Base-by-base conservation (phyloP, 1,139 yeast genomes). In the Candida buenavistaensis region DNA sequence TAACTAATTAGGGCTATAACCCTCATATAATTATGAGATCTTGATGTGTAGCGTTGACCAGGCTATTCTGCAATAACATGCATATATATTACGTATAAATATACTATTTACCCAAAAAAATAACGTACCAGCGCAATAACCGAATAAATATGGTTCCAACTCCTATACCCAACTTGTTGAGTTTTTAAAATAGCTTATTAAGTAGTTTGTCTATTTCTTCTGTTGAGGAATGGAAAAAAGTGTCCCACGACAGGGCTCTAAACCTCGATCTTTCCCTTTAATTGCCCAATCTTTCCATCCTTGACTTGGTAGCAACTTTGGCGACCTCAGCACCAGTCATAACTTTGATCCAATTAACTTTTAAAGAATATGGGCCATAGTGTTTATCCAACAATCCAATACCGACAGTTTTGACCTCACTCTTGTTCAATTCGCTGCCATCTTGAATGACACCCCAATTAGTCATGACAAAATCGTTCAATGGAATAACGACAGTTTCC, bases 391-490 rank as follows among this genome's bases (percentile, higher is more conserved):
- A 72, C 34, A 87, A 73, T 8, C 95, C 94, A 34, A 87, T 64
- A 3, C 96, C 96, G 14, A 87, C 65, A 4, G 94, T 81, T 48
- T 82, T 80, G 36, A 87, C 76, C 46, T 78, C 78, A 21, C 76
- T 68, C 48, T 76, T 76, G 53, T 85, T 83, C 54, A 87, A 52
- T 43, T 68, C 75, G 37, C 65, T 58, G 14, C 80, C 80, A 44
- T 81, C 85, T 62, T 83, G 92, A 38, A 87, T 80, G 20, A 76
- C 78, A 7, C 95, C 95, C 75, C 87, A 80, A 52, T 84, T 85
- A 21, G 95, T 87, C 62, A 86, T 69, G 38, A 86, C 90, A 58
- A 87, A 85, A 51, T 83, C 90, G 45, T 79, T 72, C 38, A 87
- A 65, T 32, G 94, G 89, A 25, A 86, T 80, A 24, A 81, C 77